Base-by-base conservation (phyloP, 2,329 filamentous ascomycete genomes). In the Phoma sp. region DNA sequence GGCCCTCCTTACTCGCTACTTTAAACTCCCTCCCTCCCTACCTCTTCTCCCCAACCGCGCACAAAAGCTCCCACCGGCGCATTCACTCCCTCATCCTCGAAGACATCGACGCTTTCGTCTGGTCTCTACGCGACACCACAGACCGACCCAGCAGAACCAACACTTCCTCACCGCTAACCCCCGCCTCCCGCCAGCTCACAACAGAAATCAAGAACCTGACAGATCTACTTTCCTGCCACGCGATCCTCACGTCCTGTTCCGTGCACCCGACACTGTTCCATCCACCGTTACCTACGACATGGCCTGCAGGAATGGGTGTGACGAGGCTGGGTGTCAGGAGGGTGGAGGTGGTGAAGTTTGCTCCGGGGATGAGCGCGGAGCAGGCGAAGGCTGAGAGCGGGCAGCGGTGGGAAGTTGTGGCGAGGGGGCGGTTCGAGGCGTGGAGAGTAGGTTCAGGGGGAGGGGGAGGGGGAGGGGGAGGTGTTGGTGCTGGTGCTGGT, bases 31-130 rank as follows among this genome's bases (percentile, higher is more conserved):
- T 88, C 0, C 76, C 79, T 13, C 38, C 59, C 0, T 85, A 86
- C 65, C 78, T 88, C 7, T 76, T 84, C 56, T 58, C 76, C 52
- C 7, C 77, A 80, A 62, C 51, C 55, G 23, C 82, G 0, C 83
- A 86, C 65, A 55, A 64, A 18, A 86, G 83, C 4, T 68, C 73
- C 29, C 66, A 77, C 25, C 76, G 81, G 1, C 67, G 70, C 0
- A 62, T 88, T 1, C 77, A 79, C 38, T 74, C 81, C 29, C 70
- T 88, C 11, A 67, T 84, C 23, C 64, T 88, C 6, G 83, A 86
- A 65, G 82, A 81, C 49, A 77, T 80, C 4, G 81, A 79, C 24
- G 75, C 81, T 0, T 87, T 86, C 66, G 22, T 46, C 2, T 56
- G 47, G 35, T 40, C 52, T 68, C 9, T 58, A 61, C n/a, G 18